Conservation (phyloP, 805 yeast species). For the Nadsonia fulvescens region DNA sequence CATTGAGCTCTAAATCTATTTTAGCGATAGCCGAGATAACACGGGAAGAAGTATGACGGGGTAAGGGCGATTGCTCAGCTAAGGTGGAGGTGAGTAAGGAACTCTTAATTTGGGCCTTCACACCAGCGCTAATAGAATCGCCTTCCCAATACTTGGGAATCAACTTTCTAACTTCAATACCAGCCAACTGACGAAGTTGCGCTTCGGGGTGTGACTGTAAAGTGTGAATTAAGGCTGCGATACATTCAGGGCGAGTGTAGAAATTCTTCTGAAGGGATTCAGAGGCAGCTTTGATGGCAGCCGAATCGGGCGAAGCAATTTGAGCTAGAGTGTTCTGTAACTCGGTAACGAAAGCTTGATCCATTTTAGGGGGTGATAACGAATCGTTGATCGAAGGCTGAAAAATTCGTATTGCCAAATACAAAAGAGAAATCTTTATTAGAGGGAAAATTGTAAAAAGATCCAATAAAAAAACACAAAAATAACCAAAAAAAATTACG, state of each 20-base stretch:
- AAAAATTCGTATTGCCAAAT: too few relatives aligned
- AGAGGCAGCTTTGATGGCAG: conserved; percentile 70
- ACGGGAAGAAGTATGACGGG: conserved; percentile 81
- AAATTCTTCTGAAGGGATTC: conserved; percentile 52
- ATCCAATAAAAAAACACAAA: too few relatives aligned
- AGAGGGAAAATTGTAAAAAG: too few relatives aligned
- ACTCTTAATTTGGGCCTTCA: conserved; percentile 44
- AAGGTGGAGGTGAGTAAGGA: conserved; percentile 55
- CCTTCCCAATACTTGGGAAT: conserved; percentile 50
- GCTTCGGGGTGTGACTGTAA: conserved; percentile 51
- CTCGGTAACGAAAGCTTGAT: too few relatives aligned
- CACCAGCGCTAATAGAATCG: conserved; percentile 15
- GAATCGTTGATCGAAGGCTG: too few relatives aligned
- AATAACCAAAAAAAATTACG: too few relatives aligned
- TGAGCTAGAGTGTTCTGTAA: conserved; percentile 66
- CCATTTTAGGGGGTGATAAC: too few relatives aligned
- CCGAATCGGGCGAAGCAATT: conserved; percentile 58
- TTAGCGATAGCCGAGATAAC: conserved; percentile 76
- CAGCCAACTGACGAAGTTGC: conserved; percentile 78
- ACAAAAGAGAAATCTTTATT: too few relatives aligned
- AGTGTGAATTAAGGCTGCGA: conserved; percentile 72
- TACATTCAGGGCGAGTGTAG: conserved; percentile 49
- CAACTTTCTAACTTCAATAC: conserved; percentile 86
- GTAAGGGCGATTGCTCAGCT: conserved; percentile 39
- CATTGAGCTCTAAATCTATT: conserved; percentile 43